These are phyloP conservation scores for Stachybotrys chlorohalonatus DNA, from an alignment of 2,329 filamentous ascomycete species.

Conservation along the genomic window DNA sequence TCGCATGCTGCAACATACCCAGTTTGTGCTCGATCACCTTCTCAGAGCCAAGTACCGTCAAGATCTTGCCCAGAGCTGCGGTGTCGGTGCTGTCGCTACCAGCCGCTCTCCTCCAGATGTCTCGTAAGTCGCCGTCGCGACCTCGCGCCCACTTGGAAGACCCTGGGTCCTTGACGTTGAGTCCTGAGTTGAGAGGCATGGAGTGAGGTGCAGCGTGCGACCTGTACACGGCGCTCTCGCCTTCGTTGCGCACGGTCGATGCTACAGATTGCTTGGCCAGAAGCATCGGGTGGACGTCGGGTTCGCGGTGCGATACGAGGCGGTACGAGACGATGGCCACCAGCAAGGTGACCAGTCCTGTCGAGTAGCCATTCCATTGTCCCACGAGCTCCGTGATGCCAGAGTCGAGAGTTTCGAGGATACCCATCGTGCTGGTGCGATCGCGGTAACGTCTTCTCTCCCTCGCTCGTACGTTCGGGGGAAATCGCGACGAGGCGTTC, in stretches of 20 bases:
- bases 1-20: slow-evolving; percentile 25
- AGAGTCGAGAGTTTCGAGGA: slow-evolving; percentile 59
- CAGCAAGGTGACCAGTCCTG: slow-evolving; percentile 56
- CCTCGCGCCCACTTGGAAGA: slow-evolving; percentile 77
- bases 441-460: no score
- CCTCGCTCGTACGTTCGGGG: no score
- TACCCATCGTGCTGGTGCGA: slow-evolving; percentile 23
- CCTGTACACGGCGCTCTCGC: slow-evolving; percentile 79
- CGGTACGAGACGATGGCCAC: slow-evolving; percentile 61
- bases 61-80: slow-evolving; percentile 60
- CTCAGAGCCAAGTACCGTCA: slow-evolving; percentile 71
- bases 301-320: slow-evolving; percentile 63
- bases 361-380: slow-evolving; percentile 78
- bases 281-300: slow-evolving; percentile 86
- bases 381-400: slow-evolving; percentile 59
- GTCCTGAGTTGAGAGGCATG: slow-evolving; percentile 65
- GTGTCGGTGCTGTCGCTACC: slow-evolving; percentile 54
- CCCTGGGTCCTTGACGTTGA: slow-evolving; percentile 74
- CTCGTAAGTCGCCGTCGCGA: slow-evolving; percentile 79
- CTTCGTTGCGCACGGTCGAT: slow-evolving; percentile 70
- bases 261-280: slow-evolving; percentile 76
- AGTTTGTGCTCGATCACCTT: slow-evolving; percentile 64
- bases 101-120: slow-evolving; percentile 74
- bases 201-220: slow-evolving; percentile 80
- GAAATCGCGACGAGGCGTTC: no score